Conservation (phyloP, 2,329 filamentous ascomycete species). For the Dactylellina parvicollis region DNA sequence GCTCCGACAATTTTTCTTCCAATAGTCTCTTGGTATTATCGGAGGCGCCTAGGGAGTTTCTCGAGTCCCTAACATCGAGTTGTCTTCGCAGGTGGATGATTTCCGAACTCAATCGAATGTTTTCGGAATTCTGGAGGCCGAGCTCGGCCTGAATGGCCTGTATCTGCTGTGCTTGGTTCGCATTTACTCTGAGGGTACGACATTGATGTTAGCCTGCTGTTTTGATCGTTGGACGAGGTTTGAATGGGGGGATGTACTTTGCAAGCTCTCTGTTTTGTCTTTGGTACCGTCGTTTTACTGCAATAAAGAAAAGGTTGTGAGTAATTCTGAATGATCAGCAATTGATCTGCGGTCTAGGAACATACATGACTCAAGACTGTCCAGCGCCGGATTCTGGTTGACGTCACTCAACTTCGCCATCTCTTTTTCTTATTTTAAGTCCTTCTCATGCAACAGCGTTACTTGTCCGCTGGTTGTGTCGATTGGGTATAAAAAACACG, state of each 20-base stretch:
- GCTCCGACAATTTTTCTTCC: conserved; percentile 76
- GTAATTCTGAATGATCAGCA: no score
- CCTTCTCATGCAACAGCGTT: conserved; percentile 27
- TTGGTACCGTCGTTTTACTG: conserved; percentile 81
- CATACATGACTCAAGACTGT: conserved; percentile 42
- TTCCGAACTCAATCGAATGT: conserved; percentile 76
- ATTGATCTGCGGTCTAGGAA: background rate
- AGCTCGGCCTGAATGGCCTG: conserved; percentile 79
- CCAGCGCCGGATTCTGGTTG: conserved; percentile 35
- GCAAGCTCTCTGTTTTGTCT: conserved; percentile 79
- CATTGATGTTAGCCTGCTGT: background rate
- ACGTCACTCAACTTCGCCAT: conserved; percentile 51
- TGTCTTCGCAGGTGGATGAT: conserved; percentile 76
- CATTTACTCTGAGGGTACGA: conserved; percentile 70
- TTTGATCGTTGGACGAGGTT: conserved; percentile 1
- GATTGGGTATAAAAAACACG: no score
- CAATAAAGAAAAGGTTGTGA: background rate
- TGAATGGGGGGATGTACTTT: conserved; percentile 23
- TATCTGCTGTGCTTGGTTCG: conserved; percentile 78
- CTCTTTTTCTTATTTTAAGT: background rate
- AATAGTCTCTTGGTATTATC: conserved; percentile 75
- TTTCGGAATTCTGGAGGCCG: conserved; percentile 79
- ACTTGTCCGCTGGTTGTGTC: no score
- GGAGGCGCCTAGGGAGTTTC: conserved; percentile 72
- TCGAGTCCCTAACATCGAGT: conserved; percentile 69